These are phyloP conservation scores for Aureobasidium sp. DNA, from an alignment of 2,329 filamentous ascomycete genomes.

Conservation along the genomic window DNA sequence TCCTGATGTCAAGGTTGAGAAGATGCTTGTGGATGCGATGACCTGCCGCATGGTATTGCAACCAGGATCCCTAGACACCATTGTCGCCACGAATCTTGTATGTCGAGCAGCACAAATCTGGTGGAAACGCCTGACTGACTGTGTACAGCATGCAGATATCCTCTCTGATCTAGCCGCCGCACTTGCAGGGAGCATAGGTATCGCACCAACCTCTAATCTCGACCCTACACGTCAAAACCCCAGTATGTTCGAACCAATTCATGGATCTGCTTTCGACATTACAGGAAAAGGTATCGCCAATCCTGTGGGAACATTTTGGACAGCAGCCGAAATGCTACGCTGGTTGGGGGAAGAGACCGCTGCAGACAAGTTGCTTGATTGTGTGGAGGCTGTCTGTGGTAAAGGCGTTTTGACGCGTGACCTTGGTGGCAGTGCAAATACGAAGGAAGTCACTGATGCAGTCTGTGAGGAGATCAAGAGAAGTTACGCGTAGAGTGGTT, in stretches of 20 bases:
- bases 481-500: background rate
- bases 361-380: slow-evolving; percentile 54
- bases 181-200: slow-evolving; percentile 75
- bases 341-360: slow-evolving; percentile 65
- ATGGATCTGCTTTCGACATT: slow-evolving; percentile 66
- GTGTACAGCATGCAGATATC: slow-evolving; percentile 63
- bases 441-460: slow-evolving; percentile 48
- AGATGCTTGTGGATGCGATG: slow-evolving; percentile 75
- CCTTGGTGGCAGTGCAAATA: slow-evolving; percentile 53
- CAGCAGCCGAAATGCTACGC: slow-evolving; percentile 62
- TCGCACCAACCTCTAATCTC: slow-evolving; percentile 75
- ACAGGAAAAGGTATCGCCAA: slow-evolving; percentile 64
- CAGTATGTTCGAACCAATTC: slow-evolving; percentile 69
- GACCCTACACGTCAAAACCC: slow-evolving; percentile 69
- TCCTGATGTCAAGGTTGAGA: slow-evolving; percentile 66
- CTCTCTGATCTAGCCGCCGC: slow-evolving; percentile 76
- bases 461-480: slow-evolving; percentile 43
- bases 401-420: slow-evolving; percentile 59
- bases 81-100: slow-evolving; percentile 44
- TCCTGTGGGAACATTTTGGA: slow-evolving; percentile 67
- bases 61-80: slow-evolving; percentile 41
- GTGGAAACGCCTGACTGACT: background rate
- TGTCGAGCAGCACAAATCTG: background rate
- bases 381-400: slow-evolving; percentile 60
- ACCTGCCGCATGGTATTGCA: slow-evolving; percentile 59